Evolutionary conservation across 495 filamentous ascomycete species (phyloP), one percentile per base, ranked within the genome.

Genomic region (Pyrenula aspistea): DNA sequence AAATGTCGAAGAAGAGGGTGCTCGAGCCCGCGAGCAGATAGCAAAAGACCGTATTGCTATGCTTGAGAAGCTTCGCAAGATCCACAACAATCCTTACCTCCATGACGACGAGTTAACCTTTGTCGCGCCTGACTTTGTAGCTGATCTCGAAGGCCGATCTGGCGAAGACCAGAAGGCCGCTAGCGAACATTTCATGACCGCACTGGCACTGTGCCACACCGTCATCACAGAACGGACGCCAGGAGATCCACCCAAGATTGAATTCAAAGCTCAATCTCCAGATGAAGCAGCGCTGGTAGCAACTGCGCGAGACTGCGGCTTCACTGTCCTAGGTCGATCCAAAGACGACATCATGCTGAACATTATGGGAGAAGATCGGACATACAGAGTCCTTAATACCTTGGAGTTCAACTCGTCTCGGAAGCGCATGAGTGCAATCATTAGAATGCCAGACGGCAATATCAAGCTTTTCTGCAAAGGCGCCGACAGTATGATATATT

Each of bases 361-460:
- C 61, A 75, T 95, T 24, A 81, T 93, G 76, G 94, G 94, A 51
- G 77, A 88, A 63, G 88, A 96, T 58, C 78, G 76, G 56, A 82
- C 88, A 49, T 99, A 88, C 64, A 84, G 83, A 10, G 87, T 99
- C 21, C 79, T 99, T 42, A 97, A 95, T 68, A 95, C 88, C 2
- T 81, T 99, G 47, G 94, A 99, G 66, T 99, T 99, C 75, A 97
- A 97, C 70, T 97, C 93, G 2, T 85, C 88, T 8, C 78, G 94
- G 62, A 99, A 99, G 69, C 83, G 94, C 56, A 99, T 99, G 94
- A 97, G 94, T 69, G 87, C 93, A 1, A 96, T 99, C 57, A 85
- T 99, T 49, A 83, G 85, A 56, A 97, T 97, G 92, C 94, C 94
- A 2, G 83, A 96, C 64, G 91, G 91, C 42, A 84, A 80, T 59